These are phyloP conservation scores for Tubosaeta sp. DNA, from an alignment of 768 basidiomycete species.

Conservation along the genomic window DNA sequence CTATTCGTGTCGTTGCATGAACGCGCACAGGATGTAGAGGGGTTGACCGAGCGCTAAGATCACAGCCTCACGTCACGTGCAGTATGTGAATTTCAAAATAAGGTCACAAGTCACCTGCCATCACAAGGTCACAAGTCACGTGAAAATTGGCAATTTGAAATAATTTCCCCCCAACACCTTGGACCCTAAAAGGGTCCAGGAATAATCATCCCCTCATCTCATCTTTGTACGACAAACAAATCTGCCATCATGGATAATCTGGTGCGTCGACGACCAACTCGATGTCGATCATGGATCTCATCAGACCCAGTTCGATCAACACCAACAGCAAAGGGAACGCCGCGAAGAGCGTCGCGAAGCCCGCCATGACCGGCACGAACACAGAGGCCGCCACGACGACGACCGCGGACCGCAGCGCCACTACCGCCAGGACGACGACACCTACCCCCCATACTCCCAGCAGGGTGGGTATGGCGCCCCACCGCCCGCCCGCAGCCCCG, in stretches of 20 bases:
- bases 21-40: too few relatives aligned
- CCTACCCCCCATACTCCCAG: constrained; percentile 1
- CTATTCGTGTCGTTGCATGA: too few relatives aligned
- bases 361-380: constrained; percentile 5
- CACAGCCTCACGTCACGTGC: too few relatives aligned
- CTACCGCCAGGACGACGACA: background rate
- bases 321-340: constrained; percentile 10
- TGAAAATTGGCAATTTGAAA: too few relatives aligned
- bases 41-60: too few relatives aligned
- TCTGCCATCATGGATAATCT: constrained; percentile 3
- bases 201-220: background rate
- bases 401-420: background rate
- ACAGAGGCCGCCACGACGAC: background rate
- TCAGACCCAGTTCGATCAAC: background rate
- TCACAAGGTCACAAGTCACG: too few relatives aligned
- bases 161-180: too few relatives aligned
- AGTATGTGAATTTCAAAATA: too few relatives aligned
- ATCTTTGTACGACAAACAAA: constrained; percentile 2
- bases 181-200: too few relatives aligned
- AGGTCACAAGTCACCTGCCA: too few relatives aligned
- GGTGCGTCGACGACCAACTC: background rate
- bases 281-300: background rate
- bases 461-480: background rate
- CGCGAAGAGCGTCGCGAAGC: constrained; percentile 9
- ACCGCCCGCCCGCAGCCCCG: background rate